Base-by-base conservation (phyloP, 2,329 filamentous ascomycete species). In the Pseudogymnoascus sp. region DNA sequence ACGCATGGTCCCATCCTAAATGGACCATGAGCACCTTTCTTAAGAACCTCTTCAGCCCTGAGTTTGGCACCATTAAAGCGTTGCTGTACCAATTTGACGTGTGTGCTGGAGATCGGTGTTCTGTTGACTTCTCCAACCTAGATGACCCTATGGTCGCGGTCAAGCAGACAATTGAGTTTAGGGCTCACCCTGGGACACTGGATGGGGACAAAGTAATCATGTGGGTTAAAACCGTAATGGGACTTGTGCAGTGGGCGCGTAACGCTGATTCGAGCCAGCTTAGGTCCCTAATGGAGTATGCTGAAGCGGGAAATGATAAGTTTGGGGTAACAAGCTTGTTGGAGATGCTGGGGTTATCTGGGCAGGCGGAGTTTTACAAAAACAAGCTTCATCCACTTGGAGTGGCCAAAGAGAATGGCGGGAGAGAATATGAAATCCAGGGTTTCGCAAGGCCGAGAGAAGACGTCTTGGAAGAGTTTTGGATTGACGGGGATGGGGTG, bases 131-230 rank as follows among this genome's bases (percentile, higher is more conserved):
- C 17, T 33, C 28, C 11, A 57, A 35, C 17, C 50, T 57, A 21
- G 28, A 57, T 33, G 50, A 57, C 28, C 50, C 50, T 57, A 33
- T 33, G 50, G 50, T 57, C 28, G 17, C 17, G 5, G 7, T 57
- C 8, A 62, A 11, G 57, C 59, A 60, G 15, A 71, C 69, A 4
- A 63, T 73, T 10, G 71, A 74, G 40, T 73, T 71, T 60, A 61
- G 70, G 2, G 67, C 71, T 26, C 70, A 73, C 61, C 62, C 60
- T 11, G 71, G 66, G 0, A 65, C 66, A 1, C 21, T 73, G 4
- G 67, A 69, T 63, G 35, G 62, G 0, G 57, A 61, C 0, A 62
- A 13, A 4, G 61, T 69, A 3, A 15, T 7, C 0, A 65, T 60
- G 26, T 72, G 71, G 71, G 65, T 69, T 11, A 44, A 61, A 17